phyloP scores from a whole-genome alignment of 257 asterid species.

The Solanum paucissectum region DNA sequence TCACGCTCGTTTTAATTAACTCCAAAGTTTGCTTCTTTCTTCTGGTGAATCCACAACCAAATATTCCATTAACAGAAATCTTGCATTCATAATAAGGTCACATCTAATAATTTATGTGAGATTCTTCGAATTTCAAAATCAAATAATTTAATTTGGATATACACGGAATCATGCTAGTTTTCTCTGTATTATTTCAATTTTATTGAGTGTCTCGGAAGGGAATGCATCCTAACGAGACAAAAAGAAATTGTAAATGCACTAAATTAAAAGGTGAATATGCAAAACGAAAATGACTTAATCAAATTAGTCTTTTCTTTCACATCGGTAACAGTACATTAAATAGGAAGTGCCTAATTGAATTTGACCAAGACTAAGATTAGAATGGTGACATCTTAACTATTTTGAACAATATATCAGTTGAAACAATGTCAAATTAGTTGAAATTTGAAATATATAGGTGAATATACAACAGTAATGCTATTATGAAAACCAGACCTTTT shows the following conservation, averaged over 20 bases:
- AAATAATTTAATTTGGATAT: no score
- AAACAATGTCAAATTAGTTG: not conserved
- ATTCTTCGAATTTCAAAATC: not conserved
- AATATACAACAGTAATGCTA: not conserved
- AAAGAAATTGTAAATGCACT: not conserved
- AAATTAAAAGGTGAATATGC: not conserved
- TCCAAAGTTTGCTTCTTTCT: not conserved
- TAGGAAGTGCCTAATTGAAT: not conserved
- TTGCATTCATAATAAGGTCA: not conserved
- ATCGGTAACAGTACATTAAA: not conserved
- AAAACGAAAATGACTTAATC: not conserved
- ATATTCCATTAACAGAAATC: not conserved
- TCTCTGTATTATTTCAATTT: not conserved
- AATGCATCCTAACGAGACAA: not conserved
- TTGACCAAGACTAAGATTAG: not conserved
- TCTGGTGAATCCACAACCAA: not conserved
- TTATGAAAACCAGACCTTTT: not conserved
- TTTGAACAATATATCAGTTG: not conserved
- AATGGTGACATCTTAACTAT: not conserved
- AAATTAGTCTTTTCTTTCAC: not conserved
- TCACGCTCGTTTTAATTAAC: not conserved
- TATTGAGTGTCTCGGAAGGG: not conserved
- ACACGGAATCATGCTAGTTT: not conserved
- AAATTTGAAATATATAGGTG: not conserved
- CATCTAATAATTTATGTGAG: not conserved